Percentiles rank a stretch among this genome's conserved stretches.
These are phyloP conservation scores for Begonia fuchsioides DNA, from an alignment of 306 rosid genomes.

Conservation along the genomic window DNA sequence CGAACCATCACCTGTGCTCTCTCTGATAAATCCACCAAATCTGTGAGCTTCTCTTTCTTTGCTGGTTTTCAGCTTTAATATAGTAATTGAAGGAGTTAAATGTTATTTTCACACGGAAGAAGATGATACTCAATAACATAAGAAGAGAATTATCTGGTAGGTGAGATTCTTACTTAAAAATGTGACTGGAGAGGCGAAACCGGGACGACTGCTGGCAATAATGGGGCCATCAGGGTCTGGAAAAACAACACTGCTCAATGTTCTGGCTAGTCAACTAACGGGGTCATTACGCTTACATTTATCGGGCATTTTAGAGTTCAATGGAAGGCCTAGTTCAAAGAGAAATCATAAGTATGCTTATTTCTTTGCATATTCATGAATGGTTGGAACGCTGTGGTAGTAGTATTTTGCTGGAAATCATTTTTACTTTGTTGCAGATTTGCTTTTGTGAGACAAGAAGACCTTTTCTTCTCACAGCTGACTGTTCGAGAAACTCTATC, in stretches of 20 bases:
- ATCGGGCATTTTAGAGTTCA: slow-evolving; percentile 67
- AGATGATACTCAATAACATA: slow-evolving; percentile 4
- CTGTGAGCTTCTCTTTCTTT: slow-evolving; percentile 40
- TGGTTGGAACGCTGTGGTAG: background rate
- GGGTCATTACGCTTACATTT: slow-evolving; percentile 53
- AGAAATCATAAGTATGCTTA: slow-evolving; percentile 44
- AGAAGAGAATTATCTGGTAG: slow-evolving; percentile 17
- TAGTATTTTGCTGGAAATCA: slow-evolving; percentile 1
- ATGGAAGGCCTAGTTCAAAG: slow-evolving; percentile 50
- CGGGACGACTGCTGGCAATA: slow-evolving; percentile 71
- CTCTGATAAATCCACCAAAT: slow-evolving; percentile 42
- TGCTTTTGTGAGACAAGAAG: slow-evolving; percentile 94
- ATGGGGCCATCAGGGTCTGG: slow-evolving; percentile 99
- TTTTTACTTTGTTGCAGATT: slow-evolving; percentile 33
- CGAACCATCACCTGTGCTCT: slow-evolving; percentile 55
- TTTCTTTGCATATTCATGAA: background rate
- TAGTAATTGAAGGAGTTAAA: too few species aligned
- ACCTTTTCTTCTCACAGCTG: slow-evolving; percentile 85
- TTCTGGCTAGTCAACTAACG: slow-evolving; percentile 66
- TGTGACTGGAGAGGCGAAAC: slow-evolving; percentile 75
- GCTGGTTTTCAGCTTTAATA: too few species aligned
- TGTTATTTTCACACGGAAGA: background rate
- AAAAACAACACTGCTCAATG: slow-evolving; percentile 80
- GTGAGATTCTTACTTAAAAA: slow-evolving; percentile 61
- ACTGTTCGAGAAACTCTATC: slow-evolving; percentile 78